A percentile compares a stretch with the other conserved stretches of the same genome.
phyloP scores from a whole-genome alignment of 2,329 filamentous ascomycete genomes.

The Colletotrichum eremochloae region DNA sequence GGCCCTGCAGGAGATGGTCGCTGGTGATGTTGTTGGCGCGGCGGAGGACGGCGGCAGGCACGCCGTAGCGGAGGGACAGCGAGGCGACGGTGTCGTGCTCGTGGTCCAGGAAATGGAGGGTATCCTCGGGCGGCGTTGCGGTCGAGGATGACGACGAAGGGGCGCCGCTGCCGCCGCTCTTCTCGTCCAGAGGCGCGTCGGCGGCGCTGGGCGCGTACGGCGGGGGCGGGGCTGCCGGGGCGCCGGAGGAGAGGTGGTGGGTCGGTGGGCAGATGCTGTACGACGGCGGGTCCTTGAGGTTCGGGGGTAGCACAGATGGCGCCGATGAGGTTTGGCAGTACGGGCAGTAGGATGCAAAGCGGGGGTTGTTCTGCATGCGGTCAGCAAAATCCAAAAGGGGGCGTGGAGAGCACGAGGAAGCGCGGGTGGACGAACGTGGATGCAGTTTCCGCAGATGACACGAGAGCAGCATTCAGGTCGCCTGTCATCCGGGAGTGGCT shows the following conservation, averaged over 20 bases:
- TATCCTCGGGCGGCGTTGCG: constrained; percentile 65
- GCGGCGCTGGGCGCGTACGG: constrained; percentile 52
- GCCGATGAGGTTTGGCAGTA: constrained; percentile 81
- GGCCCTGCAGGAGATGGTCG: constrained; percentile 78
- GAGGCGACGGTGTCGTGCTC: constrained; percentile 76
- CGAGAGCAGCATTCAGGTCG: constrained; percentile 77
- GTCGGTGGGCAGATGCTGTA: constrained; percentile 61
- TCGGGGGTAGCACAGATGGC: constrained; percentile 70
- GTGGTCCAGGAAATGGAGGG: constrained; percentile 81
- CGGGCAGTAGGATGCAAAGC: constrained; percentile 77
- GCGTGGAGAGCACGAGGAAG: constrained; percentile 1
- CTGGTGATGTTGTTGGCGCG: constrained; percentile 77
- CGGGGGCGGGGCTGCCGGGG: constrained; percentile 52
- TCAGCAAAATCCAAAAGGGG: constrained; percentile 1
- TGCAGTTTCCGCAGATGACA: constrained; percentile 78
- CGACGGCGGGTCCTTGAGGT: constrained; percentile 76
- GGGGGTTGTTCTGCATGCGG: constrained; percentile 67
- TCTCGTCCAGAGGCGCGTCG: constrained; percentile 46
- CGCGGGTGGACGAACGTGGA: constrained; percentile 63
- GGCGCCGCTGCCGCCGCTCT: constrained; percentile 43
- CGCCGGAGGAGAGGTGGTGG: constrained; percentile 43
- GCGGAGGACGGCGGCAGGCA: constrained; percentile 74
- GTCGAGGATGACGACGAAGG: constrained; percentile 14
- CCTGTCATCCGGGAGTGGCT: constrained; percentile 70
- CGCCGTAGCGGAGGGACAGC: constrained; percentile 78